Conservation (phyloP, 768 basidiomycete species). For the Russula abietina region DNA sequence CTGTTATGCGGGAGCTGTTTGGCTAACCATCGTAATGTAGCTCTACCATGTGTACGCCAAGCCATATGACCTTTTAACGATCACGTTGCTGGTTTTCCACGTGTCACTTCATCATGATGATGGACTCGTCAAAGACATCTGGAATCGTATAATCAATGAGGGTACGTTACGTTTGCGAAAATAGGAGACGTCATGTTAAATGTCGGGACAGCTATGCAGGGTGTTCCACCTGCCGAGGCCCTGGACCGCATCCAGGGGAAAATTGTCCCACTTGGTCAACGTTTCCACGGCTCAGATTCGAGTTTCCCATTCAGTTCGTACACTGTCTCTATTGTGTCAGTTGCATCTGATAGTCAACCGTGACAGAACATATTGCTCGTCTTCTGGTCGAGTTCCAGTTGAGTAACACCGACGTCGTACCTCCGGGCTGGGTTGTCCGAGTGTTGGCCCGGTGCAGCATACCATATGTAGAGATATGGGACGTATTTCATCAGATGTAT, state of each 20-base stretch:
- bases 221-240: conserved; percentile 46
- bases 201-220: conserved; percentile 44
- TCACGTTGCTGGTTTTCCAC: conserved; percentile 86
- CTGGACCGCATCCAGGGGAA: conserved; percentile 60
- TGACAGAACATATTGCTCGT: conserved; percentile 64
- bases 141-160: conserved; percentile 81
- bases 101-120: conserved; percentile 91
- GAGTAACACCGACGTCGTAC: conserved; percentile 49
- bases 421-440: conserved; percentile 77
- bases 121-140: conserved; percentile 72
- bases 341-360: neutral
- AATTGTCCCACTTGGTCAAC: conserved; percentile 67
- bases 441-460: conserved; percentile 77
- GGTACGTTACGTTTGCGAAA: conserved; percentile 40
- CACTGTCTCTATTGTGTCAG: neutral
- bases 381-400: conserved; percentile 71
- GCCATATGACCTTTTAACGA: conserved; percentile 74
- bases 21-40: conserved; percentile 37
- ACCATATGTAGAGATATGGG: conserved; percentile 77
- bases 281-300: conserved; percentile 87
- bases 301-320: conserved; percentile 82
- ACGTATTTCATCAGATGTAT: conserved; percentile 79
- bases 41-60: conserved; percentile 85
- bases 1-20: neutral
- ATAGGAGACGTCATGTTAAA: conserved; percentile 1